Percentiles rank a stretch among this genome's conserved stretches.
phyloP scores from a whole-genome alignment of 345 rosid genomes.

The Conringia planisiliqua region DNA sequence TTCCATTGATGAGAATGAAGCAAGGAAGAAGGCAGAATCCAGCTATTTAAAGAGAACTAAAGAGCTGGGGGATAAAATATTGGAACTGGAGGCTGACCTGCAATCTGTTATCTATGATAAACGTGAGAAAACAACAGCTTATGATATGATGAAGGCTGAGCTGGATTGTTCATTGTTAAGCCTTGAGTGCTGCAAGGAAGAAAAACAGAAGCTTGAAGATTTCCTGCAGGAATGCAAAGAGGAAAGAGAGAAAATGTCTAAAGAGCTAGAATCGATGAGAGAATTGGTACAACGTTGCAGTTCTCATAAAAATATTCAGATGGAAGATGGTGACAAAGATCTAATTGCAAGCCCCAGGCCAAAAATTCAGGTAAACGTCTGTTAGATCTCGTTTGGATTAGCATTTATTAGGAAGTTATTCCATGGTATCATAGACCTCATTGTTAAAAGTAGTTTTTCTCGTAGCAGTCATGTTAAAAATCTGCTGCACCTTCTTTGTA shows the following conservation, averaged over 20 bases:
- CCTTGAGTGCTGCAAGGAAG: conserved; percentile 97
- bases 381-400: neutral
- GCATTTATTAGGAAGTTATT: neutral
- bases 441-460: neutral
- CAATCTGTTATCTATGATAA: conserved; percentile 57
- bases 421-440: conserved; percentile 9
- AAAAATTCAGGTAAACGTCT: conserved; percentile 22
- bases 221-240: conserved; percentile 54
- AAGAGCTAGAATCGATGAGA: conserved; percentile 53
- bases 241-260: conserved; percentile 54
- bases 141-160: conserved; percentile 88
- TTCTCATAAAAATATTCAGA: conserved; percentile 22
- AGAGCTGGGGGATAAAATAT: conserved; percentile 66
- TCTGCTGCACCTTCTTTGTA: conserved; percentile 1
- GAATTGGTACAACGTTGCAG: conserved; percentile 42
- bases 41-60: conserved; percentile 72
- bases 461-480: neutral
- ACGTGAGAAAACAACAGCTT: conserved; percentile 71
- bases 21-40: conserved; percentile 72
- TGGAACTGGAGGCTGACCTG: conserved; percentile 70
- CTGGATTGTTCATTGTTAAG: conserved; percentile 88
- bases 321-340: conserved; percentile 34
- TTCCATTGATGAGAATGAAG: conserved; percentile 78
- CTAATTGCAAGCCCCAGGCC: conserved; percentile 13
- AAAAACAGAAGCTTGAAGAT: conserved; percentile 75